Percentiles rank a stretch among this genome's conserved stretches.
phyloP scores from a whole-genome alignment of 148 eudicot genomes.

The Agrostemma githago region DNA sequence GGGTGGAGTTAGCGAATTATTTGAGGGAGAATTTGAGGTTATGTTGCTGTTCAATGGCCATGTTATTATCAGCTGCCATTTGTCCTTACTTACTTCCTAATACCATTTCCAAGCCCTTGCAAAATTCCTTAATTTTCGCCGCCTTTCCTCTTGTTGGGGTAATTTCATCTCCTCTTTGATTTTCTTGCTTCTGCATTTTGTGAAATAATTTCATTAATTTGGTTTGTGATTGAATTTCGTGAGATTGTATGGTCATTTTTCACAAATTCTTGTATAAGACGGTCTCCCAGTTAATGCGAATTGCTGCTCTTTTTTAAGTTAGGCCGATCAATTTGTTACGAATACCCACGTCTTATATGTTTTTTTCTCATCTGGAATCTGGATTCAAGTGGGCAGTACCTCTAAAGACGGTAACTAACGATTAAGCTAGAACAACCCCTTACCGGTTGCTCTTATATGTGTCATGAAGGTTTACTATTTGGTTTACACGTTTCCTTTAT shows the following conservation, averaged over 20 bases:
- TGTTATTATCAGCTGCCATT: conserved; percentile 63
- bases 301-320: too few species aligned
- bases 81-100: conserved; percentile 66
- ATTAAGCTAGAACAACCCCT: too few species aligned
- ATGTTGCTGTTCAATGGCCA: conserved; percentile 63
- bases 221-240: background rate
- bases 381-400: too few species aligned
- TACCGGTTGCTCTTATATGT: too few species aligned
- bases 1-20: conserved; percentile 69
- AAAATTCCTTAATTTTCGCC: conserved; percentile 44
- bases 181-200: background rate
- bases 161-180: conserved; percentile 2
- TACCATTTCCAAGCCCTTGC: conserved; percentile 46
- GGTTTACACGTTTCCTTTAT: too few species aligned
- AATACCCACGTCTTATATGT: too few species aligned
- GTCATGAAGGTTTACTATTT: too few species aligned
- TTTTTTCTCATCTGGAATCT: too few species aligned
- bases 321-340: too few species aligned
- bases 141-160: conserved; percentile 98
- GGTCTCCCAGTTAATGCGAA: too few species aligned
- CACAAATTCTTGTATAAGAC: too few species aligned
- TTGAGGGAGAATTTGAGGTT: conserved; percentile 76
- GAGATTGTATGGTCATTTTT: background rate
- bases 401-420: too few species aligned
- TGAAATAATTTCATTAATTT: background rate